phyloP scores from a whole-genome alignment of 2,329 filamentous ascomycete genomes.

The Orbilia quercus region DNA sequence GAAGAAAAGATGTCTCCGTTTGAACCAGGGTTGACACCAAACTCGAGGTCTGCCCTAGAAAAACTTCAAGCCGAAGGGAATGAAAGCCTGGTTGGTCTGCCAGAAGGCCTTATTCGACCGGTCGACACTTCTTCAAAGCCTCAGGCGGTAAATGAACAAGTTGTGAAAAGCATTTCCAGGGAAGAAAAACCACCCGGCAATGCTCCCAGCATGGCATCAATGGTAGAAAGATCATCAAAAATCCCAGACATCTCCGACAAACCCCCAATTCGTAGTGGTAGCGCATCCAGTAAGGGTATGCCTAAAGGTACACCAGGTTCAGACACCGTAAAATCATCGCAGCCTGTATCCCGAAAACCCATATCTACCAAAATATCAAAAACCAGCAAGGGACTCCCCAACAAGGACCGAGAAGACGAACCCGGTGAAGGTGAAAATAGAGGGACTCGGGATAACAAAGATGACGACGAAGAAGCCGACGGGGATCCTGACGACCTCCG shows the following conservation, averaged over 20 bases:
- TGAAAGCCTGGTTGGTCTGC: neutral
- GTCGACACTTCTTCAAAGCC: neutral
- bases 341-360: constrained; percentile 16
- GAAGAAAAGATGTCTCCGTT: constrained; percentile 37
- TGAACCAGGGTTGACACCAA: constrained; percentile 15
- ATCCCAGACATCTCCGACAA: constrained; percentile 15
- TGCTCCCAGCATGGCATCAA: neutral
- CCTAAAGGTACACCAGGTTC: constrained; percentile 15
- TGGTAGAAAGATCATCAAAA: constrained; percentile 10
- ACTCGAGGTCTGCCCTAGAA: constrained; percentile 12
- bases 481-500: constrained; percentile 79
- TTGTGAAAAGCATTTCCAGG: neutral
- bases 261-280: neutral
- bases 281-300: constrained; percentile 14
- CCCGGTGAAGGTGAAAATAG: constrained; percentile 61
- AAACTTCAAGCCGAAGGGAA: constrained; percentile 2
- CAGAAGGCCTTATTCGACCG: constrained; percentile 1
- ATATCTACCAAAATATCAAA: constrained; percentile 28
- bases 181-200: constrained; percentile 13
- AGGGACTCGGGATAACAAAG: constrained; percentile 66
- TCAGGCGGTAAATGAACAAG: constrained; percentile 1
- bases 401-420: constrained; percentile 7
- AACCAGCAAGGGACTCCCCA: constrained; percentile 9
- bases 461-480: constrained; percentile 72
- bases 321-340: constrained; percentile 31